Evolutionary conservation across 2,329 filamentous ascomycete genomes (phyloP).

Genomic region (Penicillium sp.): DNA sequence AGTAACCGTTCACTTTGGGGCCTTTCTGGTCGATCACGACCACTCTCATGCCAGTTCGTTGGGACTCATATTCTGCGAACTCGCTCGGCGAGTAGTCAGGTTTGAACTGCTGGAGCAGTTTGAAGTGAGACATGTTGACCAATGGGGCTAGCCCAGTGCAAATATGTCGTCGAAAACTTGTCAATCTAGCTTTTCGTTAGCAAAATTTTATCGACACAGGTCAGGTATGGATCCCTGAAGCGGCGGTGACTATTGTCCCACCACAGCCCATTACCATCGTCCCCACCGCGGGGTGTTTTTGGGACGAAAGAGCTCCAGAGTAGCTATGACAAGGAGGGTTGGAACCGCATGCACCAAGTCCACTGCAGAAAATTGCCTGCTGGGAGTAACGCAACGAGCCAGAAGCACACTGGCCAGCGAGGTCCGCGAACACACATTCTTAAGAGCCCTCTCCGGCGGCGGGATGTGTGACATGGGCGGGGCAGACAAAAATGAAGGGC

Average conservation of each 20-base stretch:
- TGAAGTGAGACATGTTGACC: slow-evolving; percentile 69
- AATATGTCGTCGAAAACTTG: slow-evolving; percentile 18
- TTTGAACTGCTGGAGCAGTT: slow-evolving; percentile 79
- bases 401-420: neutral
- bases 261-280: neutral
- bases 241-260: neutral
- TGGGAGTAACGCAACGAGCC: neutral
- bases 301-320: neutral
- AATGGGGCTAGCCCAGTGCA: slow-evolving; percentile 22
- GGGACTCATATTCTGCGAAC: slow-evolving; percentile 94
- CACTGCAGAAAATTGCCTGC: neutral
- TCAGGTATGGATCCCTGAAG: neutral
- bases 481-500: slow-evolving; percentile 16
- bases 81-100: slow-evolving; percentile 85
- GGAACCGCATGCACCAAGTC: slow-evolving; percentile 15
- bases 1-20: slow-evolving; percentile 94
- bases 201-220: neutral
- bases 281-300: neutral
- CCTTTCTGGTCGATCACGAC: slow-evolving; percentile 89
- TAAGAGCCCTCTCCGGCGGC: neutral
- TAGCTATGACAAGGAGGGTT: neutral
- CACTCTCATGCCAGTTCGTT: slow-evolving; percentile 90
- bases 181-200: slow-evolving; percentile 17
- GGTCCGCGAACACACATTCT: slow-evolving; percentile 6
- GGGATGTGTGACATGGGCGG: slow-evolving; percentile 16